Percentiles rank a stretch among this genome's conserved stretches.
These are phyloP conservation scores for Discostella stelligera DNA, from an alignment of 352 stramenopile genomes.

Conservation along the genomic window DNA sequence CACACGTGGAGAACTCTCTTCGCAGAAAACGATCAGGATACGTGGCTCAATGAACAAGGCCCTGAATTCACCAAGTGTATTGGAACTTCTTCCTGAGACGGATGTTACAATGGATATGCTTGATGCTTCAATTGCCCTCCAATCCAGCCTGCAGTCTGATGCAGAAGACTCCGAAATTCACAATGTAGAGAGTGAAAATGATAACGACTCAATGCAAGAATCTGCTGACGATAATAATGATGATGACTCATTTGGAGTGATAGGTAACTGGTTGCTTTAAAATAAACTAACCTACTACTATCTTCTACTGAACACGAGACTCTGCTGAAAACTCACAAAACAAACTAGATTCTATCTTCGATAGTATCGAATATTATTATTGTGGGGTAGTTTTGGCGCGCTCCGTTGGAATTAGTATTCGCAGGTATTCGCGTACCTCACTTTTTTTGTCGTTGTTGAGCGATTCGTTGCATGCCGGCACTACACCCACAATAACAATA, in stretches of 20 bases:
- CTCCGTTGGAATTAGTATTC: too few species aligned
- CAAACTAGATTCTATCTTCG: too few species aligned
- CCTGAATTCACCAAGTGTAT: slow-evolving; percentile 5
- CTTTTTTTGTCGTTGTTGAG: too few species aligned
- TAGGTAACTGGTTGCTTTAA: slow-evolving; percentile 20
- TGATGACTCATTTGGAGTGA: slow-evolving; percentile 28
- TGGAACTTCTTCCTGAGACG: slow-evolving; percentile 11
- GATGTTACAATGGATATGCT: background rate
- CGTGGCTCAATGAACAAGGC: slow-evolving; percentile 12
- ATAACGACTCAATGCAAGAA: background rate
- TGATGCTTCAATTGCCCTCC: background rate
- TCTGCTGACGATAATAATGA: slow-evolving; percentile 7
- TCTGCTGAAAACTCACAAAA: too few species aligned
- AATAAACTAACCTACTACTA: too few species aligned
- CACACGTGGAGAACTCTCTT: background rate
- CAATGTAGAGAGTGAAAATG: background rate
- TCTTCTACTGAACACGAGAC: too few species aligned
- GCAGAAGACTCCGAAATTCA: slow-evolving; percentile 2
- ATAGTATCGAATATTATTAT: too few species aligned
- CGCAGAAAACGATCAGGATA: background rate
- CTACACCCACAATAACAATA: too few species aligned
- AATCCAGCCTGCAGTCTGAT: slow-evolving; percentile 3
- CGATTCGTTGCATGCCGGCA: too few species aligned
- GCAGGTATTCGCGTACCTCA: too few species aligned
- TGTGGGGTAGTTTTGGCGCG: too few species aligned